Evolutionary conservation across 768 basidiomycete species (phyloP).

Genomic region (Lentinula guzmanii): DNA sequence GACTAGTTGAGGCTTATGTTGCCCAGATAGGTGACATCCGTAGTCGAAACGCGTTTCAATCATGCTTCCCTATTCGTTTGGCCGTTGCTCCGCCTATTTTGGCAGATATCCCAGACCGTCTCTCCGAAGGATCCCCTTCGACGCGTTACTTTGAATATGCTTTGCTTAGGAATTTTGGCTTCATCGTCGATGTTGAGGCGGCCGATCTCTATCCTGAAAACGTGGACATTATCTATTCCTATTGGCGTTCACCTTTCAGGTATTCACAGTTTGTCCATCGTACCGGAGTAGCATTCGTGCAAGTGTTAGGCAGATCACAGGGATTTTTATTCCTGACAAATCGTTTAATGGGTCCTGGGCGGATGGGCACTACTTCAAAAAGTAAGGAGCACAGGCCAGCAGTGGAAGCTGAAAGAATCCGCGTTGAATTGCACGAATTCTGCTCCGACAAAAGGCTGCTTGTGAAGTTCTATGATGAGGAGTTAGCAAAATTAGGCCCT

Average conservation of each 20-base stretch:
- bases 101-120: conserved; percentile 57
- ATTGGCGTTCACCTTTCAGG: conserved; percentile 70
- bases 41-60: conserved; percentile 85
- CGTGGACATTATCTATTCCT: conserved; percentile 85
- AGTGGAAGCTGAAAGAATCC: conserved; percentile 55
- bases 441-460: conserved; percentile 55
- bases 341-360: conserved; percentile 68
- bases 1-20: conserved; percentile 90
- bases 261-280: conserved; percentile 92
- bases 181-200: conserved; percentile 82
- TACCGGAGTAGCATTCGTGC: conserved; percentile 85
- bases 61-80: conserved; percentile 80
- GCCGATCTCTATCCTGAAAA: conserved; percentile 69
- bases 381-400: conserved; percentile 52
- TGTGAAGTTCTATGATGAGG: conserved; percentile 67
- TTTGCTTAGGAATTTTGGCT: conserved; percentile 70
- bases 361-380: conserved; percentile 49
- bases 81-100: conserved; percentile 68
- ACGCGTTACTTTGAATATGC: conserved; percentile 78
- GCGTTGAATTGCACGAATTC: conserved; percentile 54
- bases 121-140: conserved; percentile 62
- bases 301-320: conserved; percentile 71
- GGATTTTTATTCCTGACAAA: conserved; percentile 92
- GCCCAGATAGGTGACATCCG: conserved; percentile 86
- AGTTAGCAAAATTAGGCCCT: conserved; percentile 43